Conservation (phyloP, 2,329 filamentous ascomycete genomes). For the Verticillium albo-atrum region DNA sequence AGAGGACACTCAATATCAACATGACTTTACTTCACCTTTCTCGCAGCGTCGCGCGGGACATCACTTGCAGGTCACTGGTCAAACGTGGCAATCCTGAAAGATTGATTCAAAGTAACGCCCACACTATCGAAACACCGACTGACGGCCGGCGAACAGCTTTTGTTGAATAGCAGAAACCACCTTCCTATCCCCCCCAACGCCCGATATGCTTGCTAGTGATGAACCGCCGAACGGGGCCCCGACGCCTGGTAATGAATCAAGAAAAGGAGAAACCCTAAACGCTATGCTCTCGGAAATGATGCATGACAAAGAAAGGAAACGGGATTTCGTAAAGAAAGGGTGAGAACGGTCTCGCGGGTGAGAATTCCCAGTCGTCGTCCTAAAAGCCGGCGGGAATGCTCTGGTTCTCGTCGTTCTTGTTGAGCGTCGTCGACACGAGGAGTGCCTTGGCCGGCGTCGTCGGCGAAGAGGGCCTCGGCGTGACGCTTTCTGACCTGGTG, state of each 20-base stretch:
- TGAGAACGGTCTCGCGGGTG: background rate
- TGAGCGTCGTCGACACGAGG: constrained; percentile 1
- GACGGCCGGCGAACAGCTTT: background rate
- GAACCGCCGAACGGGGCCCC: constrained; percentile 6
- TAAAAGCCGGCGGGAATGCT: background rate
- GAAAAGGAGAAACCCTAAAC: constrained; percentile 1
- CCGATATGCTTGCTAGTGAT: constrained; percentile 10
- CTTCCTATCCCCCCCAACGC: constrained; percentile 5
- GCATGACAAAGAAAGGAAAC: background rate
- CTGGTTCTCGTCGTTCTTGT: constrained; percentile 6
- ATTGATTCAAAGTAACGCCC: background rate
- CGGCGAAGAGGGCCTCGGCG: constrained; percentile 4
- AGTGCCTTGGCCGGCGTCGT: constrained; percentile 7
- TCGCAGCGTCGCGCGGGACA: background rate
- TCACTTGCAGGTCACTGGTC: background rate
- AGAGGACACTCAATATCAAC: no score
- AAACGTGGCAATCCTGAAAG: no score
- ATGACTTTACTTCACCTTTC: background rate
- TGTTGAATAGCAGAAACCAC: background rate
- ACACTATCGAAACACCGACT: background rate
- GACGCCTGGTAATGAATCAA: background rate
- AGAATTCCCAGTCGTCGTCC: background rate
- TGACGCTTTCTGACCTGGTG: constrained; percentile 8
- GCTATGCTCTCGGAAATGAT: constrained; percentile 9
- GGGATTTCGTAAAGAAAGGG: background rate